Evolutionary conservation across 2,329 filamentous ascomycete genomes (phyloP), one percentile per base, ranked within the genome.

Genomic region (Colletotrichum cuscutae): DNA sequence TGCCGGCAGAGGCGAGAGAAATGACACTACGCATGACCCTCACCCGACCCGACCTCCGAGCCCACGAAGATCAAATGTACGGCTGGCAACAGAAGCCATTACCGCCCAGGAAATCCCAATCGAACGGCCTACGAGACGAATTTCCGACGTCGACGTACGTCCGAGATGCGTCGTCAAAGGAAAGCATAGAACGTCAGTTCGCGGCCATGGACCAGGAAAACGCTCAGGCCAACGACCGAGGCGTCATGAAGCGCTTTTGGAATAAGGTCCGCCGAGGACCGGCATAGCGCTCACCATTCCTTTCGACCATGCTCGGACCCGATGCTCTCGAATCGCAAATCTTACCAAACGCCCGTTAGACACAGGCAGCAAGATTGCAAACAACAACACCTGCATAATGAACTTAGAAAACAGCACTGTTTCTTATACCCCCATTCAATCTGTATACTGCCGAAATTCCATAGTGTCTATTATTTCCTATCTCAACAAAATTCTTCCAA

Each of bases 11-110:
- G 42, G 92, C 90, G 68, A 89, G 95, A 42, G 95, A 98, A 81
- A 98, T 98, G 95, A 98, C 97, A 3, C 84, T 98, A 61, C 94
- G 95, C 61, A 97, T 98, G 95, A 98, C 96, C 0, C 88, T 98
- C 67, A 98, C 97, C 4, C 88, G 95, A 59, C 94, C 95, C 0
- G 96, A 98, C 80, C 87, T 98, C 60, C 91, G 95, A 54, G 92
- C 92, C 5, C 87, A 92, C 74, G 93, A 96, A 74, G 90, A 92
- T 12, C 87, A 92, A 73, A 87, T 94, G 19, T 94, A 95, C 77
- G 91, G 91, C 54, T 94, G 91, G 90, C 89, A 92, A 77, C 84
- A 84, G 37, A 76, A 77, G 49, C 72, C 76, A 76, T 52, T 76
- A 62, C 42, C 75, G 54, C 68, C 76, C 75, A 32, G 76, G 75